Base-by-base conservation (phyloP, 805 yeast genomes). In the Yarrowia yakushimensis region DNA sequence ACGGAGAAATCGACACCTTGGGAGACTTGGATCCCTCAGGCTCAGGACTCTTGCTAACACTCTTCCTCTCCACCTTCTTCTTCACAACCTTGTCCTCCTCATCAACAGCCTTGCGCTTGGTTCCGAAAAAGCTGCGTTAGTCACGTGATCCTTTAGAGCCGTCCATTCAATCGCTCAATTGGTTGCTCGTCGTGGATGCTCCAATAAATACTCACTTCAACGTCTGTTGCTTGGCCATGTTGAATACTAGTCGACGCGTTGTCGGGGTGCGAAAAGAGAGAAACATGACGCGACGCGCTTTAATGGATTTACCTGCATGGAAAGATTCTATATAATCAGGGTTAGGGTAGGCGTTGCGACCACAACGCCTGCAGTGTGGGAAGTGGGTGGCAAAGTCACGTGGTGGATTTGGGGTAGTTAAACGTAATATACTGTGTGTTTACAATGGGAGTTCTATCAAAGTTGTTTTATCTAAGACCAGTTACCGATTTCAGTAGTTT, bases 171-270 rank as follows among this genome's bases (percentile, higher is more conserved):
- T n/a, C n/a, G n/a, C n/a, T n/a, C n/a, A n/a, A n/a, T n/a, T n/a
- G n/a, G n/a, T n/a, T n/a, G n/a, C n/a, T 23, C 5, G 28, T 25
- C 8, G 28, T 6, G 8, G 6, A 30, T 5, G 12, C 10, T 15
- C 31, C 31, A 4, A 0, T 2, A 12, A 27, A 6, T 33, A 65
- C 66, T 43, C 39, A 65, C 66, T 63, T 60, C 15, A 65, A 60
- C 18, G 65, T 43, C 48, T 60, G 62, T 31, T 65, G 66, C 18
- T 63, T 63, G 37, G 61, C 61, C 61, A 55, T 55, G 61, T 39
- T 55, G 27, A 31, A 12, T 18, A 22, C 23, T 39, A 55, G 48
- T 25, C 46, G 46, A 39, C 61, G 46, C 61, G 59, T 52, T 20
- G 59, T 52, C 43, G 43, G 43, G 42, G 43, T 34, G 59, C 59